phyloP scores from a whole-genome alignment of 2,329 filamentous ascomycete species.

The Myriosclerotinia duriaeana region DNA sequence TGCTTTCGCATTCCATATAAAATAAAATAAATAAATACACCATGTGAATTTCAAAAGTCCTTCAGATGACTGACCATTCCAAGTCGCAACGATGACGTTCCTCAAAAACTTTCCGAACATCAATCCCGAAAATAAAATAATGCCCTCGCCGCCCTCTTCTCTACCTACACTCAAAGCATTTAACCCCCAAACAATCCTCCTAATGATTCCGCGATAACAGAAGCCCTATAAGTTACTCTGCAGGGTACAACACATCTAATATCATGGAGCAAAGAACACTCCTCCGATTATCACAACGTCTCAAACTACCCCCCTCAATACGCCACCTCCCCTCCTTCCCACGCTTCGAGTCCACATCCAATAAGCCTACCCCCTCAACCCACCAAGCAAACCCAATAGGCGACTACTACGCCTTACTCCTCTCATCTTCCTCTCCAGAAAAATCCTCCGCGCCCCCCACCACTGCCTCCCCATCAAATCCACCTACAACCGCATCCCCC shows the following conservation, averaged over 20 bases:
- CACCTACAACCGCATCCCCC: constrained; percentile 26
- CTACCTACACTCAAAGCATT: not conserved
- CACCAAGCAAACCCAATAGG: constrained; percentile 51
- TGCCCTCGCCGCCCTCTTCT: not conserved
- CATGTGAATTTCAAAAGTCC: not conserved
- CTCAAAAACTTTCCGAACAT: constrained; percentile 11
- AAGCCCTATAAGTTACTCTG: not conserved
- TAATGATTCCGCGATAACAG: constrained; percentile 34
- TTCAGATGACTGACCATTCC: constrained; percentile 13
- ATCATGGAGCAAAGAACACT: constrained; percentile 37
- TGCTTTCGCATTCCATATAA: too few species aligned
- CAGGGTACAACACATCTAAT: not conserved
- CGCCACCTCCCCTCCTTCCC: constrained; percentile 24
- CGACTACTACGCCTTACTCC: constrained; percentile 58
- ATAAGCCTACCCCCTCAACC: constrained; percentile 26
- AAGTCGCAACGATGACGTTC: constrained; percentile 22
- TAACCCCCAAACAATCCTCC: not conserved
- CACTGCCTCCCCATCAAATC: constrained; percentile 28
- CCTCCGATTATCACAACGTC: constrained; percentile 31
- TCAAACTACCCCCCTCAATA: constrained; percentile 26
- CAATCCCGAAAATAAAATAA: constrained; percentile 17
- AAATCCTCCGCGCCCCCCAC: constrained; percentile 31
- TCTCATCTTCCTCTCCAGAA: constrained; percentile 46
- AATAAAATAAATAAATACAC: too few species aligned
- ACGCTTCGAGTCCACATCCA: constrained; percentile 22